Percentiles rank a stretch among this genome's conserved stretches.
Conservation (phyloP, 169 alveolate genomes). For the Plasmodium gallinaceum region DNA sequence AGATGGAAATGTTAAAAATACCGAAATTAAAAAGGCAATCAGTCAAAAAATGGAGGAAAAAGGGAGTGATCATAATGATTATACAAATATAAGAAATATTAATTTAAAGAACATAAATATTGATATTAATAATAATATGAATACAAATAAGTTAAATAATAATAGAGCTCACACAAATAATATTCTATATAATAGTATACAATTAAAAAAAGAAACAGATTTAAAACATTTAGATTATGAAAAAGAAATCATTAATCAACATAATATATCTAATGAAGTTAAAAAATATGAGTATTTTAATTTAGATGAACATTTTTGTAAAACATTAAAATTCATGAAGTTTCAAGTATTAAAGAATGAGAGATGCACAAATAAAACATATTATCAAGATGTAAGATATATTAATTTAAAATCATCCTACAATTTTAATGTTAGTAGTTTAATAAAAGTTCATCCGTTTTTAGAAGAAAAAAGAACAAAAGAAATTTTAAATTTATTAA, state of each 20-base stretch:
- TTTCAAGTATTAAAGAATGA: conserved; percentile 54
- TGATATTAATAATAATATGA: not conserved
- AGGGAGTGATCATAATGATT: not conserved
- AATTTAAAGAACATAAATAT: not conserved
- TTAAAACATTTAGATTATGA: not conserved
- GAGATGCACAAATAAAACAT: conserved; percentile 19
- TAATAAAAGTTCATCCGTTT: conserved; percentile 51
- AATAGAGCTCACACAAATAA: too few relatives aligned
- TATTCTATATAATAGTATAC: too few relatives aligned
- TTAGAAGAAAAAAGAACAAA: conserved; percentile 42
- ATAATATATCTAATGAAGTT: not conserved
- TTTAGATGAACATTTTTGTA: conserved; percentile 38
- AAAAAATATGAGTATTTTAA: not conserved
- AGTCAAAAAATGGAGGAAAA: not conserved
- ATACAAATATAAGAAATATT: too few relatives aligned
- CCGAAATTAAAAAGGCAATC: too few relatives aligned
- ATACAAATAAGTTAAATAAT: not conserved
- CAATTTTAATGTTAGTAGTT: conserved; percentile 27
- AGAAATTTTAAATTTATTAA: conserved; percentile 38
- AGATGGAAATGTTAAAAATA: not conserved
- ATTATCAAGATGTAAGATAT: conserved; percentile 53
- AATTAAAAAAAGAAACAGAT: too few relatives aligned
- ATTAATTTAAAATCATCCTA: conserved; percentile 36
- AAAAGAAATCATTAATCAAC: not conserved
- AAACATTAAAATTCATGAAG: conserved; percentile 7